Percentiles rank a stretch among this genome's conserved stretches.
phyloP scores from a whole-genome alignment of 495 filamentous ascomycete genomes.

The Penicillium lagena region DNA sequence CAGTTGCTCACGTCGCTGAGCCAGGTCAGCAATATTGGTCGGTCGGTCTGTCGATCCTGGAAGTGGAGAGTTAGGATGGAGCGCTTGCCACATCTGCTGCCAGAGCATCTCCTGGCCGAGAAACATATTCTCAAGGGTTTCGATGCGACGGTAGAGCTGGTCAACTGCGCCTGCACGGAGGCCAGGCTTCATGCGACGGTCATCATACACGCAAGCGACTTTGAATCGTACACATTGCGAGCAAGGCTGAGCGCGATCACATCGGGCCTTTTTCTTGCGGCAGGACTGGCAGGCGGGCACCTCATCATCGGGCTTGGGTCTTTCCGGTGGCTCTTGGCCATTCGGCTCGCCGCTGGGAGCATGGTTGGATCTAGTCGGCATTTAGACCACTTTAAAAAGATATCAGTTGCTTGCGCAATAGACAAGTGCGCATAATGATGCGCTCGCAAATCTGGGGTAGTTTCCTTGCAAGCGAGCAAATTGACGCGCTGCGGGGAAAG shows the following conservation, averaged over 20 bases:
- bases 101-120: conserved; percentile 22
- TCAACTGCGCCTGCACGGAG: conserved; percentile 36
- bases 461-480: too few relatives aligned
- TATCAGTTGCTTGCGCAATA: too few relatives aligned
- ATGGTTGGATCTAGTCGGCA: background rate
- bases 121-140: conserved; percentile 27
- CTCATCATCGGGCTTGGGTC: conserved; percentile 9
- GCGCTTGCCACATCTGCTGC: conserved; percentile 14
- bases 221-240: conserved; percentile 27
- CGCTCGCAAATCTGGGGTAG: too few relatives aligned
- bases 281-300: conserved; percentile 32
- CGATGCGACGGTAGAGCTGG: conserved; percentile 27
- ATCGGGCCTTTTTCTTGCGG: conserved; percentile 36
- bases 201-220: conserved; percentile 28
- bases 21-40: background rate
- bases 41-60: background rate
- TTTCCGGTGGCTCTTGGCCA: conserved; percentile 1
- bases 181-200: conserved; percentile 27
- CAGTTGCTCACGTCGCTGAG: conserved; percentile 4
- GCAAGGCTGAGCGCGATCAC: conserved; percentile 31
- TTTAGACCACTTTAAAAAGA: background rate
- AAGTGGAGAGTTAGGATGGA: conserved; percentile 1
- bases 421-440: too few relatives aligned
- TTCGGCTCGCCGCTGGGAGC: background rate
- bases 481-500: too few relatives aligned